Percentiles rank a stretch among this genome's conserved stretches.
These are phyloP conservation scores for Venturiaceae sp. DNA, from an alignment of 2,329 filamentous ascomycete genomes.

Conservation along the genomic window DNA sequence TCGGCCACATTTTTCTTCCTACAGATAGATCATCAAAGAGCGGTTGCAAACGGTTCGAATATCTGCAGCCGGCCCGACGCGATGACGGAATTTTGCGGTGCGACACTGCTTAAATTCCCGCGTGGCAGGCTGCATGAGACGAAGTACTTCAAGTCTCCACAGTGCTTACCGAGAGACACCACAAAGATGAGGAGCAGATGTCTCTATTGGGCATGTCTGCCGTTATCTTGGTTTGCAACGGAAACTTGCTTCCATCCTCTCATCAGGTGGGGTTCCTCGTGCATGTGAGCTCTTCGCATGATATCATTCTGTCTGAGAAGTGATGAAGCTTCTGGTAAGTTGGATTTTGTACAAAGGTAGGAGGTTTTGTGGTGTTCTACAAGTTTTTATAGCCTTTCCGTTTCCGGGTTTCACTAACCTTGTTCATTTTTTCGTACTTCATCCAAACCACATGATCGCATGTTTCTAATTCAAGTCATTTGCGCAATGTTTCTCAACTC, in stretches of 20 bases:
- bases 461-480: background rate
- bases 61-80: background rate
- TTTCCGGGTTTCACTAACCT: background rate
- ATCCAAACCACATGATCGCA: background rate
- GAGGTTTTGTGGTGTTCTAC: background rate
- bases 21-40: too few species aligned
- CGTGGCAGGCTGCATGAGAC: background rate
- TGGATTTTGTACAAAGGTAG: background rate
- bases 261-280: background rate
- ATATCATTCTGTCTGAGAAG: background rate
- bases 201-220: background rate
- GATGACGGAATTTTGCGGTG: background rate
- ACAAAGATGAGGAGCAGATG: background rate
- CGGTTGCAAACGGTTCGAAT: background rate
- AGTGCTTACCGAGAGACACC: background rate
- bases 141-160: background rate
- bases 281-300: background rate
- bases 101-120: background rate
- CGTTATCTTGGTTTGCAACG: background rate
- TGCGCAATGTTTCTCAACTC: background rate
- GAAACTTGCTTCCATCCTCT: background rate
- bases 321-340: background rate
- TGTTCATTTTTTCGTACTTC: background rate
- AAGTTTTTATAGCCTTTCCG: background rate
- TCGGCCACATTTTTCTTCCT: too few species aligned